phyloP scores from a whole-genome alignment of 306 rosid genomes.

The Dryas octopetala region DNA sequence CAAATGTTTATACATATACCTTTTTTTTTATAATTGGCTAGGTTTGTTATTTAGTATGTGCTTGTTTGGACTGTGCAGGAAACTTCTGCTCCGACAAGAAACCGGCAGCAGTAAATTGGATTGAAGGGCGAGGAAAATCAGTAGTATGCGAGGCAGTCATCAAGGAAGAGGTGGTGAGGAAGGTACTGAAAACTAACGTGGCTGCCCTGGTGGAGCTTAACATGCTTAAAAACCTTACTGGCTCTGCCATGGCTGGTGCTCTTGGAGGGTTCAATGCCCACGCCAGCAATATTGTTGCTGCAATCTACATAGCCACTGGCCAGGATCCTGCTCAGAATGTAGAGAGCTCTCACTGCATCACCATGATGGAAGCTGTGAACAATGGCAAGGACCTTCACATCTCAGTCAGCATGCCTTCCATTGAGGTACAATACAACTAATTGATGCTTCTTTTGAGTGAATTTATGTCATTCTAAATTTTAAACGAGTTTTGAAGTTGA shows the following conservation, averaged over 20 bases:
- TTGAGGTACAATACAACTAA: slow-evolving; percentile 23
- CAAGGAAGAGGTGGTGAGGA: slow-evolving; percentile 26
- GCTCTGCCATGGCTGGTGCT: slow-evolving; percentile 34
- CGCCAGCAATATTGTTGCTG: slow-evolving; percentile 32
- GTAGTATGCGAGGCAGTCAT: slow-evolving; percentile 31
- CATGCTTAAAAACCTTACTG: slow-evolving; percentile 31
- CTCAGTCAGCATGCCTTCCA: slow-evolving; percentile 34
- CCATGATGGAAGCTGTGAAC: slow-evolving; percentile 27
- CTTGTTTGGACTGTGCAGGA: slow-evolving; percentile 12
- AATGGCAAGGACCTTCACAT: slow-evolving; percentile 27
- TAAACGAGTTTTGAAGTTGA: background rate
- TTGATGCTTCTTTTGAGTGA: background rate
- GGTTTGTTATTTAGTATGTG: background rate
- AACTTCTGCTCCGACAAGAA: slow-evolving; percentile 41
- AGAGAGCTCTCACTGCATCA: slow-evolving; percentile 35
- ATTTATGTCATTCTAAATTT: background rate
- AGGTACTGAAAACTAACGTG: slow-evolving; percentile 28
- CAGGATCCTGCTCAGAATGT: slow-evolving; percentile 41
- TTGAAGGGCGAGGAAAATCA: slow-evolving; percentile 35
- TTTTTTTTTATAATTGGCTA: background rate
- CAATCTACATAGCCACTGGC: slow-evolving; percentile 35
- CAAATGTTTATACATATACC: background rate
- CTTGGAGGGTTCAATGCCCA: slow-evolving; percentile 36
- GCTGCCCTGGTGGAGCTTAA: slow-evolving; percentile 26
- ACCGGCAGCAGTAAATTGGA: slow-evolving; percentile 35